These are phyloP conservation scores for Penicillium hordei DNA, from an alignment of 2,329 filamentous ascomycete species.

Conservation along the genomic window DNA sequence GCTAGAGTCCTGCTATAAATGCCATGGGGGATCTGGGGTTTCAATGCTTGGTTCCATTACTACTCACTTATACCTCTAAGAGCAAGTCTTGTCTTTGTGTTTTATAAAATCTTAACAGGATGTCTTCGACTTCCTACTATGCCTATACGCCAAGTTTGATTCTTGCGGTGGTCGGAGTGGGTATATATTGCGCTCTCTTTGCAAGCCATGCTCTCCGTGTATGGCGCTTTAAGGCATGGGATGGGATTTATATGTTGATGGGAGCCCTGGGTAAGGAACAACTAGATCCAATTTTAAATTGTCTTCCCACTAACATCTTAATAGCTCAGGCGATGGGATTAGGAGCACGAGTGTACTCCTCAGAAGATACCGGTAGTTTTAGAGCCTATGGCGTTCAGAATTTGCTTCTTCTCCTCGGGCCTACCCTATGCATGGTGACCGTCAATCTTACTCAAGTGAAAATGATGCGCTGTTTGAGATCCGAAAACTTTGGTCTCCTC, in stretches of 20 bases:
- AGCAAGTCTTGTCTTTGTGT: neutral
- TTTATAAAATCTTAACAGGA: neutral
- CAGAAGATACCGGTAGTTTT: neutral
- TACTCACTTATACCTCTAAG: too few species aligned
- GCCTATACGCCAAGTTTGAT: neutral
- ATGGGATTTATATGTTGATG: neutral
- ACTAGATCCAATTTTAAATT: neutral
- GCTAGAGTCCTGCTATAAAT: too few species aligned
- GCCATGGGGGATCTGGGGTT: too few species aligned
- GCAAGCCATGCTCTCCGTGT: neutral
- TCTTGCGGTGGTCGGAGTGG: neutral
- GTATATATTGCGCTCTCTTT: neutral
- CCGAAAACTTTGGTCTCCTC: neutral
- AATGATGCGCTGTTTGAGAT: neutral
- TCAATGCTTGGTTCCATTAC: too few species aligned
- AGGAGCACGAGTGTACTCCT: neutral
- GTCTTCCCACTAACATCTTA: neutral
- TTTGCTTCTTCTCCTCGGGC: neutral
- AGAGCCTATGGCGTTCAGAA: neutral
- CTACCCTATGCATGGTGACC: neutral
- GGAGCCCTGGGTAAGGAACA: neutral
- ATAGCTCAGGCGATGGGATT: neutral
- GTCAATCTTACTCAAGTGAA: neutral
- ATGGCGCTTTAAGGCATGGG: neutral
- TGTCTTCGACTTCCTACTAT: neutral